Conservation (phyloP, 345 rosid genomes). For the Lagerstroemia speciosa region DNA sequence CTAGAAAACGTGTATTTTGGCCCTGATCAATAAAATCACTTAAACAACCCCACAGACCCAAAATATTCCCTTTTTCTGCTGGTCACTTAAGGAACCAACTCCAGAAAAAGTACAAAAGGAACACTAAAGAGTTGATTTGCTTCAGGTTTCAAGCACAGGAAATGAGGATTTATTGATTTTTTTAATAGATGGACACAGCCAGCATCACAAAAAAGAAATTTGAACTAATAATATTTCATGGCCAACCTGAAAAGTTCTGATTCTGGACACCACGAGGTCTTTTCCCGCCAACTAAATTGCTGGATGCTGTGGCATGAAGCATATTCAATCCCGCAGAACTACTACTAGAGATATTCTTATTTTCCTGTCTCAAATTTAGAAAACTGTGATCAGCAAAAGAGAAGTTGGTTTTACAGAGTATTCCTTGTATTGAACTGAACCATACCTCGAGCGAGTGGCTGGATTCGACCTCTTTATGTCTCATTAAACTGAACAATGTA, state of each 20-base stretch:
- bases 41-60: too few relatives aligned
- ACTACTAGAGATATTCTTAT: constrained; percentile 12
- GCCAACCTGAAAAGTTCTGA: constrained; percentile 51
- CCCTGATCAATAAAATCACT: too few relatives aligned
- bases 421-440: not conserved
- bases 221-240: not conserved
- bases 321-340: constrained; percentile 16
- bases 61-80: too few relatives aligned
- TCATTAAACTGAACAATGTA: constrained; percentile 38
- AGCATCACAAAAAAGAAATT: not conserved
- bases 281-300: constrained; percentile 30
- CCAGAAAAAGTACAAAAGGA: not conserved
- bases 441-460: constrained; percentile 50
- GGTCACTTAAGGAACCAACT: too few relatives aligned
- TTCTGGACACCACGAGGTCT: constrained; percentile 39
- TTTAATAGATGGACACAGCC: not conserved
- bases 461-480: constrained; percentile 64
- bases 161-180: not conserved
- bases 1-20: too few relatives aligned
- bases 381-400: not conserved
- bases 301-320: constrained; percentile 25
- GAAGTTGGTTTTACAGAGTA: not conserved
- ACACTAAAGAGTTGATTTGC: not conserved
- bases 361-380: constrained; percentile 34
- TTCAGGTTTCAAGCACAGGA: not conserved